Evolutionary conservation across 164 flowering plant genomes (phyloP), one percentile per base, ranked within the genome.

Genomic region (Protea cynaroides): DNA sequence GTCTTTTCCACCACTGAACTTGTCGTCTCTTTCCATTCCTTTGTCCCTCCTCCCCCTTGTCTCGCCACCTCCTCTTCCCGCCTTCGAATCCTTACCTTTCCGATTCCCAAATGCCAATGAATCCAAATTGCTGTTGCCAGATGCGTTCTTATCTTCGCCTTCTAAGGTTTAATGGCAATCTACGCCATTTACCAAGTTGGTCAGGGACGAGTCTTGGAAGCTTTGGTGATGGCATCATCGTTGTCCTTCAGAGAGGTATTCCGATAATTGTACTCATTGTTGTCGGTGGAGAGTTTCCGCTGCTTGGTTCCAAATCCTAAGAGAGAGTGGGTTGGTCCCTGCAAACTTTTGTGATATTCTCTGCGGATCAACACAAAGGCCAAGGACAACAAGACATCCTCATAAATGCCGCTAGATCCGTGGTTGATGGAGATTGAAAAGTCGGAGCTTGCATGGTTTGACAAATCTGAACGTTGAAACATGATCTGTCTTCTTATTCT

Each of bases 131-230:
- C 59, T 40, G 9, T 57, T 21, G 7, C 38, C 38, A 1, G 38
- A 14, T 4, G 18, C 21, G 24, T 54, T 54, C 29, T 64, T 75
- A 1, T 78, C 75, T 7, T 72, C 76, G n/a, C 23, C 62, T 24
- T 73, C 80, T 56, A 70, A 73, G 71, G 77, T 64, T 69, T 75
- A 80, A 25, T 34, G 65, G 60, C 40, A 52, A 4, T 71, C 72
- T 1, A 23, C 71, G 4, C 55, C 71, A 50, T 72, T 58, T 69
- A 64, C 78, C 46, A 81, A 73, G 59, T 80, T 78, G 58, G 69
- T 72, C 11, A 80, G 54, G 82, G 64, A 2, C 82, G 83, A 44
- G 79, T 75, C 72, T 79, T 84, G 13, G 81, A 74, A 34, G 70
- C 49, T 29, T 72, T 75, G 25, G 58, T 59, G 7, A 74, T 46